These are phyloP conservation scores for Suhomyces terraborum DNA, from an alignment of 1,139 yeast genomes.

Conservation along the genomic window DNA sequence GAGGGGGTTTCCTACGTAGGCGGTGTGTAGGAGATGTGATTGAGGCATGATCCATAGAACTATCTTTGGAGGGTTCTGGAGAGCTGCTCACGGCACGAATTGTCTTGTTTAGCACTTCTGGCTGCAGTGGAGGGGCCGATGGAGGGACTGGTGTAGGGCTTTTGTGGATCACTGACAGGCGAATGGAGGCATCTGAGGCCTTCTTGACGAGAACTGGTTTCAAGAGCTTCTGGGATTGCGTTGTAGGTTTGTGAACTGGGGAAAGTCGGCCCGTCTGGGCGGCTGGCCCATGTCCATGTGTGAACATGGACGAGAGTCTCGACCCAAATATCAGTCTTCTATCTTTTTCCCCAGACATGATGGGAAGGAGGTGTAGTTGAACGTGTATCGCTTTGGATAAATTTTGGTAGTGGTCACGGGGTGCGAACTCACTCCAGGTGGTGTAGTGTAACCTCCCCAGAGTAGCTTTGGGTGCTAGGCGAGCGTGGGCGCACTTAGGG, in stretches of 20 bases:
- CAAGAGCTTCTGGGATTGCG: slow-evolving; percentile 7
- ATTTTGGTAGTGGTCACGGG: slow-evolving; percentile 1
- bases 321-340: slow-evolving; percentile 26
- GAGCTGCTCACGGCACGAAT: slow-evolving; percentile 3
- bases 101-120: slow-evolving; percentile 1
- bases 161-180: slow-evolving; percentile 6
- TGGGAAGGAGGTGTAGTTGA: not conserved
- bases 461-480: too few relatives aligned
- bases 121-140: slow-evolving; percentile 3
- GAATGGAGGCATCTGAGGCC: slow-evolving; percentile 12
- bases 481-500: too few relatives aligned
- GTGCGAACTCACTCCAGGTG: too few relatives aligned
- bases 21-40: slow-evolving; percentile 1
- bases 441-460: too few relatives aligned
- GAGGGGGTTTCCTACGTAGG: slow-evolving; percentile 29
- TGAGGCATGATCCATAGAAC: not conserved
- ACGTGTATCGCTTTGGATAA: not conserved
- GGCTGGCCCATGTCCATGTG: slow-evolving; percentile 15
- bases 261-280: not conserved
- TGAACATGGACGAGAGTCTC: slow-evolving; percentile 32
- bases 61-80: slow-evolving; percentile 2
- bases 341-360: slow-evolving; percentile 16
- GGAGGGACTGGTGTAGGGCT: slow-evolving; percentile 6
- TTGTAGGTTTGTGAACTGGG: not conserved
- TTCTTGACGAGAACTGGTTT: slow-evolving; percentile 12